These are phyloP conservation scores for Zymoseptoria crescenta DNA, from an alignment of 2,329 filamentous ascomycete species.

Conservation along the genomic window DNA sequence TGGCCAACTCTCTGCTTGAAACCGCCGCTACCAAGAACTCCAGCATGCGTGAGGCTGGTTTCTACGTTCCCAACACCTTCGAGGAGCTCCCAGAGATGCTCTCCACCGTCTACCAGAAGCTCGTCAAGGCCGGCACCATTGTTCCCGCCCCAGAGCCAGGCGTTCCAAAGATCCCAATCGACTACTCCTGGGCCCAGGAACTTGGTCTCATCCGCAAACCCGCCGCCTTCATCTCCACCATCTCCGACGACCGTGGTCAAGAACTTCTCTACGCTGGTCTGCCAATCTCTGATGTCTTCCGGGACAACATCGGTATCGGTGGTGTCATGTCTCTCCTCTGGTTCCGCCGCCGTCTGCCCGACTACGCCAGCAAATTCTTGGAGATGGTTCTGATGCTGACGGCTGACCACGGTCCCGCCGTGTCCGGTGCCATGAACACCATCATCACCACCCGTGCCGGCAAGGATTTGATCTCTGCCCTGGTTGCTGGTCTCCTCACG, in stretches of 20 bases:
- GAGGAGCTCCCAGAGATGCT: slow-evolving; percentile 82
- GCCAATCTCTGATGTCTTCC: slow-evolving; percentile 99
- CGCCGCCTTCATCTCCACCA: slow-evolving; percentile 98
- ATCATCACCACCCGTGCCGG: slow-evolving; percentile 99
- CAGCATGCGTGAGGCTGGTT: slow-evolving; percentile 88
- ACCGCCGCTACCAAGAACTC: slow-evolving; percentile 96
- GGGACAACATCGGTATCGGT: slow-evolving; percentile 95
- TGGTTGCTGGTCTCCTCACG: slow-evolving; percentile 93
- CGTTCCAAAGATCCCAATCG: slow-evolving; percentile 97
- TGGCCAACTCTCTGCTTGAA: slow-evolving; percentile 98
- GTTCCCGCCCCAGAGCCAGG: slow-evolving; percentile 79
- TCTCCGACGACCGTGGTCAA: slow-evolving; percentile 98
- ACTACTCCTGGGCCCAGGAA: slow-evolving; percentile 99
- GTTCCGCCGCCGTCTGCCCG: slow-evolving; percentile 96
- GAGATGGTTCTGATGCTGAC: slow-evolving; percentile 99
- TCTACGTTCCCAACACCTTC: slow-evolving; percentile 91
- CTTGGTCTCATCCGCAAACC: slow-evolving; percentile 99
- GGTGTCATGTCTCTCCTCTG: slow-evolving; percentile 99
- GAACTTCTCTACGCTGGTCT: slow-evolving; percentile 98
- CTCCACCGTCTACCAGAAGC: slow-evolving; percentile 75
- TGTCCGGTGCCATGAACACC: slow-evolving; percentile 99
- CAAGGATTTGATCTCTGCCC: slow-evolving; percentile 93
- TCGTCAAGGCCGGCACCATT: slow-evolving; percentile 78
- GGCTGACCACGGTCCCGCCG: slow-evolving; percentile 95
- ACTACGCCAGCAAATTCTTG: slow-evolving; percentile 96